These are phyloP conservation scores for Lunularia cruciata DNA, from an alignment of 225 moss, liverwort and hornwort genomes.

Conservation along the genomic window DNA sequence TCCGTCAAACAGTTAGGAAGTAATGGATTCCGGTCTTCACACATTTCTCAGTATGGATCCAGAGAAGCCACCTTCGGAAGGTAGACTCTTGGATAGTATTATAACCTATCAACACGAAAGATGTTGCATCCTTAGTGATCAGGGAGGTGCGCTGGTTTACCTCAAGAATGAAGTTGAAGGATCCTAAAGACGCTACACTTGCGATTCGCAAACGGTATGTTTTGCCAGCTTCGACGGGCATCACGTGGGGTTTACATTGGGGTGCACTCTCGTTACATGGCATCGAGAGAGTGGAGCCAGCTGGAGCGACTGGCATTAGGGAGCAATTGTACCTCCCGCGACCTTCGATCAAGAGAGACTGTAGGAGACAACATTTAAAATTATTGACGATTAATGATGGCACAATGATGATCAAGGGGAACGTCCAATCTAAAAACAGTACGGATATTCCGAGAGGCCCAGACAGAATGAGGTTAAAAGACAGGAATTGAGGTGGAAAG, in stretches of 20 bases:
- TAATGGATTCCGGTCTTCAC: too few species aligned
- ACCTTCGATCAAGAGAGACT: constrained; percentile 55
- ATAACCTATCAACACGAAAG: too few species aligned
- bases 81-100: too few species aligned
- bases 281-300: constrained; percentile 1
- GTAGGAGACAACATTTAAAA: neutral
- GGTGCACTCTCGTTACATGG: constrained; percentile 40
- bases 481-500: neutral
- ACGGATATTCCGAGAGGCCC: too few species aligned
- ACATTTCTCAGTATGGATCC: too few species aligned
- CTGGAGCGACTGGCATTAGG: neutral
- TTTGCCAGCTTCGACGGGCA: constrained; percentile 54
- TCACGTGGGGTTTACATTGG: constrained; percentile 48
- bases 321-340: constrained; percentile 57
- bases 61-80: too few species aligned
- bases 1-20: too few species aligned
- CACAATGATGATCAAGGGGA: too few species aligned
- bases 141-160: too few species aligned
- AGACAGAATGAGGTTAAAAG: too few species aligned
- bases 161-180: constrained; percentile 82
- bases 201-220: constrained; percentile 77
- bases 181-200: constrained; percentile 60
- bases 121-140: too few species aligned
- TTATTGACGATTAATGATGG: neutral
- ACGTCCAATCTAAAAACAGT: too few species aligned